Evolutionary conservation across 2,329 filamentous ascomycete species (phyloP).

Genomic region (Fusarium virguliforme): DNA sequence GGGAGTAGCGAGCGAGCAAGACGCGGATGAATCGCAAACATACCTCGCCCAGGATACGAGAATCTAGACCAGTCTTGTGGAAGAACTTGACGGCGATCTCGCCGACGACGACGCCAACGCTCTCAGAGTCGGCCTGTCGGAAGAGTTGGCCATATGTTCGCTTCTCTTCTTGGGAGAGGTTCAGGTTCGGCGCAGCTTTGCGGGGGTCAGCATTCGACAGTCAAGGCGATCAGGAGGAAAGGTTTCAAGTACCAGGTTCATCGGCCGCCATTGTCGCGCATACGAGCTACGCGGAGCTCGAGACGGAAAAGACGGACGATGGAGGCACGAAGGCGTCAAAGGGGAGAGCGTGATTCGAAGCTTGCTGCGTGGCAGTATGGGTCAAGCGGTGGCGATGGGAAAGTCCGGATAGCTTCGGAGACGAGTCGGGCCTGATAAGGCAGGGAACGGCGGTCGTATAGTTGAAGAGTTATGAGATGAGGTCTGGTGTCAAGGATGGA

Average conservation of each 20-base stretch:
- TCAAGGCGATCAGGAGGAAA: constrained; percentile 7
- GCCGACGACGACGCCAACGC: constrained; percentile 93
- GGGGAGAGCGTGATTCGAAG: constrained; percentile 26
- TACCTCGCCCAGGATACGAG: constrained; percentile 89
- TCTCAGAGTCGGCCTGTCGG: constrained; percentile 91
- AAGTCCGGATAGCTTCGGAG: constrained; percentile 22
- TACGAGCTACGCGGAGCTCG: constrained; percentile 50
- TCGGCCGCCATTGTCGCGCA: constrained; percentile 53
- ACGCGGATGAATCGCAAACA: constrained; percentile 52
- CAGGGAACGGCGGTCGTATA: constrained; percentile 17
- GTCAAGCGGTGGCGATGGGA: constrained; percentile 15
- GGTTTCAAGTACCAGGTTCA: constrained; percentile 44
- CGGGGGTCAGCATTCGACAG: constrained; percentile 36
- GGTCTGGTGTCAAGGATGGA: constrained; percentile 19
- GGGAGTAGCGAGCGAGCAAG: not conserved
- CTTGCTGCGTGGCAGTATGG: constrained; percentile 15
- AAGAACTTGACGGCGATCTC: constrained; percentile 98
- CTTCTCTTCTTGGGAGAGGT: constrained; percentile 93
- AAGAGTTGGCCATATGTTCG: constrained; percentile 94
- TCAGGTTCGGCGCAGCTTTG: constrained; percentile 78
- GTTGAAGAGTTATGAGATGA: constrained; percentile 36
- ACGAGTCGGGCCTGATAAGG: constrained; percentile 30
- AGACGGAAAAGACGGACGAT: constrained; percentile 42
- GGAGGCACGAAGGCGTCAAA: constrained; percentile 33
- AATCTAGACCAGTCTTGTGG: constrained; percentile 92